A percentile compares a stretch with the other conserved stretches of the same genome.
Conservation (phyloP, 441 rosid genomes). For the Erysimum pusillum region DNA sequence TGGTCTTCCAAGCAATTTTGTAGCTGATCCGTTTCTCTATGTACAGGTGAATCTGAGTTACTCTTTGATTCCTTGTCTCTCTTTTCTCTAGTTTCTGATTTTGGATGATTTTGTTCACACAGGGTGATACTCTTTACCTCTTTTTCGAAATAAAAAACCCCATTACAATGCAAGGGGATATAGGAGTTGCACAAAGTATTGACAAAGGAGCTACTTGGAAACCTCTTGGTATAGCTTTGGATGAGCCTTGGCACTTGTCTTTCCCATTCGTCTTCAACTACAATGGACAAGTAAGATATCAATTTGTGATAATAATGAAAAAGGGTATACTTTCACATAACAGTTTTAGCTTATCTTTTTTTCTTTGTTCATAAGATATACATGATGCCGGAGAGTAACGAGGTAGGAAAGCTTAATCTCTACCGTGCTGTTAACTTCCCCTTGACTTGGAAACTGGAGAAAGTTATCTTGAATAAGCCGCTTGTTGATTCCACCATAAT, state of each 20-base stretch:
- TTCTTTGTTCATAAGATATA: conserved; percentile 63
- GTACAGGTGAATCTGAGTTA: conserved; percentile 58
- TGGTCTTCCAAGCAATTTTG: conserved; percentile 88
- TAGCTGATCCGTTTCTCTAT: conserved; percentile 94
- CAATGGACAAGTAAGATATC: conserved; percentile 71
- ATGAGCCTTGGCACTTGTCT: conserved; percentile 97
- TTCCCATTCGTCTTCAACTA: conserved; percentile 86
- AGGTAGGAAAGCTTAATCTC: conserved; percentile 75
- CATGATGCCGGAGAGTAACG: conserved; percentile 93
- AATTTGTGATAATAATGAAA: background rate
- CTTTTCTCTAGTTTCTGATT: background rate
- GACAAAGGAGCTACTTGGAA: conserved; percentile 95
- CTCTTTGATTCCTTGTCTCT: conserved; percentile 4
- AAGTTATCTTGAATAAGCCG: conserved; percentile 74
- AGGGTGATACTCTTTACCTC: conserved; percentile 79
- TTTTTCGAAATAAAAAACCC: conserved; percentile 89
- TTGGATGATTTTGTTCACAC: conserved; percentile 22
- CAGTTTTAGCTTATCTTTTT: background rate
- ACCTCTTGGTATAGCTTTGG: conserved; percentile 88
- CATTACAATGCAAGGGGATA: conserved; percentile 90
- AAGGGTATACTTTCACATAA: too few species aligned
- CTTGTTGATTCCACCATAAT: conserved; percentile 76
- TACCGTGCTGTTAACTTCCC: conserved; percentile 87
- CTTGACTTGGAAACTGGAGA: conserved; percentile 78
- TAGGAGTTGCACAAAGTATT: conserved; percentile 83